Base-by-base conservation (phyloP, 768 basidiomycete genomes). In the Boletellus ananiceps region DNA sequence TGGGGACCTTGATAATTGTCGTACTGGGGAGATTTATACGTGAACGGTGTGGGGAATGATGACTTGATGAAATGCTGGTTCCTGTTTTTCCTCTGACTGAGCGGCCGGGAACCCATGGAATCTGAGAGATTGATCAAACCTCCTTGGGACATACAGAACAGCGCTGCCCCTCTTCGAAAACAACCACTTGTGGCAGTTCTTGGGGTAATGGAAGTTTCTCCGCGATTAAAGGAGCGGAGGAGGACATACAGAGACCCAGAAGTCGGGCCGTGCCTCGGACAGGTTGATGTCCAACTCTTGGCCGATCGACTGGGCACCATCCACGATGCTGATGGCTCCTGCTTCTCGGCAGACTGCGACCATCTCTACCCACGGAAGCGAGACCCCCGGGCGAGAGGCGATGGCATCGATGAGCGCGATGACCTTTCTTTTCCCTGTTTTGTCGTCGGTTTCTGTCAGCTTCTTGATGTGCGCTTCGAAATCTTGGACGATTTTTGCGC, bases 121-220 rank as follows among this genome's bases (percentile, higher is more conserved):
- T 8, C n/a, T 5, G 13, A 34, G 34, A 39, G 46, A 9, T 9
- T 5, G 11, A 39, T 32, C 74, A 27, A 49, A 80, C 81, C 79
- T 67, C 49, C 71, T 74, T 0, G 89, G 86, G 5, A 88, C 86
- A 61, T 93, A 93, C 14, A 93, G 69, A 15, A 85, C 71, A 0
- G 87, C 82, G 39, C 76, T 81, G 1, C 80, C 72, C 5, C 90
- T 76, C 63, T 88, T 84, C 3, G 80, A 74, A 57, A 75, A 83
- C 2, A 92, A 69, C 90, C 92, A 94, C 66, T 93, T 93, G 67
- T 93, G 86, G 55, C 84, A 86, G 57, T 91, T 91, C 81, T 88
- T 46, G 13, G 2, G 5, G 29, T 9, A 36, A 47, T 11, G 8
- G 18, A 33, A 19, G 46, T 8, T 13, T 2, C 31, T 21, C 37